phyloP scores from a whole-genome alignment of 2,329 filamentous ascomycete genomes.

The Dendrostoma leiphaemia region DNA sequence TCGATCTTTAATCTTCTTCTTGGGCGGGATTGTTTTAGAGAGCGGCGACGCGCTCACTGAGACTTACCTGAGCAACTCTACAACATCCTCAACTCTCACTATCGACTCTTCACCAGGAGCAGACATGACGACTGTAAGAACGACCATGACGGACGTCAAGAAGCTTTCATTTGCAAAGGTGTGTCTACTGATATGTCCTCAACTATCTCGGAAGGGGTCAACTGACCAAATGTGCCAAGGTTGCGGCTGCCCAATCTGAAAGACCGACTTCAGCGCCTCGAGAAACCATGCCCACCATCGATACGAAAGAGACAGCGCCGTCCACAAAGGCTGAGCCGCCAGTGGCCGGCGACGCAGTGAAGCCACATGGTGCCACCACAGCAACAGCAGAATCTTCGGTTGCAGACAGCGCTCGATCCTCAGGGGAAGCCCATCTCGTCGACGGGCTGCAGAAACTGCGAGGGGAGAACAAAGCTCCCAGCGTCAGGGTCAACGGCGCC shows the following conservation, averaged over 20 bases:
- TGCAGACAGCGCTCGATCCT: neutral
- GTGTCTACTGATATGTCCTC: slow-evolving; percentile 25
- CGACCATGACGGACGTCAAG: slow-evolving; percentile 43
- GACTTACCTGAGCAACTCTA: slow-evolving; percentile 25
- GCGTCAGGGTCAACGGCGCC: slow-evolving; percentile 51
- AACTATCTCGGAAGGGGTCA: neutral
- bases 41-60: slow-evolving; percentile 22
- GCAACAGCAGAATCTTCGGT: neutral
- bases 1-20: slow-evolving; percentile 20
- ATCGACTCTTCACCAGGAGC: slow-evolving; percentile 22
- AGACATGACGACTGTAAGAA: slow-evolving; percentile 46
- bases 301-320: neutral
- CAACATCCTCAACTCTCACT: slow-evolving; percentile 25
- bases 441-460: slow-evolving; percentile 30
- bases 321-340: neutral
- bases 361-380: neutral
- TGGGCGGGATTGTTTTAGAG: slow-evolving; percentile 15
- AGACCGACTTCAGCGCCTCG: slow-evolving; percentile 31
- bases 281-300: slow-evolving; percentile 1
- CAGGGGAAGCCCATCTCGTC: slow-evolving; percentile 22
- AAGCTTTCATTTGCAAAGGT: slow-evolving; percentile 79
- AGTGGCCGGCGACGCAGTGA: neutral
- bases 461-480: slow-evolving; percentile 32
- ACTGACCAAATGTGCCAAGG: slow-evolving; percentile 16
- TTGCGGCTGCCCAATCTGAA: slow-evolving; percentile 29